Base-by-base conservation (phyloP, 371 early-diverging fungal genomes). In the Lichtheimia ramosa region DNA sequence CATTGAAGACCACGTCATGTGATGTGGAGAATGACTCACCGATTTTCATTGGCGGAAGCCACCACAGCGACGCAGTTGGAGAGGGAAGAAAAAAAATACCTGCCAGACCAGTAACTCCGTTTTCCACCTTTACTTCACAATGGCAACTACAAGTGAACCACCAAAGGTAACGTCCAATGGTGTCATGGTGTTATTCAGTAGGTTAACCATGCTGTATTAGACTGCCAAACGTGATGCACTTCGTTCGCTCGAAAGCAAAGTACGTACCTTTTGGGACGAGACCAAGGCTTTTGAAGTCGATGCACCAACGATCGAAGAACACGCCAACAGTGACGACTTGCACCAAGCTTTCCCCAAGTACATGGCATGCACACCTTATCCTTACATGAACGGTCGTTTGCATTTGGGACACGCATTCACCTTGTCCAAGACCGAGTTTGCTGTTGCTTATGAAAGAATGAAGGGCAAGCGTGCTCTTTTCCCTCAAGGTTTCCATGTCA, bases 381-480 rank as follows among this genome's bases (percentile, higher is more conserved):
- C 99, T 48, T 99, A 99, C 83, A 95, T 99, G 99, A 99, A 99
- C 75, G 99, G 99, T 49, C 89, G 92, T 67, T 83, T 99, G 43
- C 99, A 99, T 75, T 79, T 99, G 65, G 99, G 99, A 23, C 99
- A 99, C 79, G 89, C 96, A 48, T 99, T 99, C 77, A 92, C 98
- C 2, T 71, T 99, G 57, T 94, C 97, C 54, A 99, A 99, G 79
- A 87, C 91, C 56, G 99, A 99, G 68, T 99, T 99, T 74, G 90
- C 94, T 18, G 83, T 88, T 12, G 95, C 97, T 48, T 99, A 92
- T 76, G 91, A 97, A 65, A 88, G 96, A 63, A 75, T 99, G 72
- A 83, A 93, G 78, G 99, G 99, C 50, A 97, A 95, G 79, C 87
- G 92, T 53, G 94, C 91, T 49, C 84, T 99, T 58, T 96, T 99